Evolutionary conservation across 2,329 filamentous ascomycete genomes (phyloP).

Genomic region (Dothideomycetes sp.): DNA sequence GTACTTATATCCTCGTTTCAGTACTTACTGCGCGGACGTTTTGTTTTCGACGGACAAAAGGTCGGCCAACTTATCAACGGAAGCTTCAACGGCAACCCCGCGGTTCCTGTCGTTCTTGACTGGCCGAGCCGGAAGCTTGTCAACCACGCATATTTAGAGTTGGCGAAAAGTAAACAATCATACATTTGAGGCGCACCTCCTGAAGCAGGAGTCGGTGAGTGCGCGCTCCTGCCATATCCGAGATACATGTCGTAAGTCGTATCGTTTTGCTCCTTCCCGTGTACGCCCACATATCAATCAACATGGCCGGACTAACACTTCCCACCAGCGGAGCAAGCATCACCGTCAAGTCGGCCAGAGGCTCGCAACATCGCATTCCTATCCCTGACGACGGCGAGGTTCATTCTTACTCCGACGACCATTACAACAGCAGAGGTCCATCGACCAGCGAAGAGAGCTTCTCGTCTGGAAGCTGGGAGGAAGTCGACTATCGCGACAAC

Average conservation of each 20-base stretch:
- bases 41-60: too few relatives aligned
- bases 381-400: slow-evolving; percentile 2
- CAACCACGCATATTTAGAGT: background rate
- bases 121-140: too few relatives aligned
- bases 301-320: background rate
- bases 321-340: slow-evolving; percentile 4
- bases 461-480: slow-evolving; percentile 25
- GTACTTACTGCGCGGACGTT: too few relatives aligned
- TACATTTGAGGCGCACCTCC: background rate
- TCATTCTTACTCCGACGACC: background rate
- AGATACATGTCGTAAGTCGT: slow-evolving; percentile 14
- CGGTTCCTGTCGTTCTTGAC: too few relatives aligned
- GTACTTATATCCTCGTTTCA: too few relatives aligned
- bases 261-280: background rate
- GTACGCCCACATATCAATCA: too few relatives aligned
- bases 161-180: slow-evolving; percentile 3
- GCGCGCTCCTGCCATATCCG: background rate
- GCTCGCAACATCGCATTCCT: slow-evolving; percentile 4
- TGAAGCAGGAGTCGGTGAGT: background rate
- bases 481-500: slow-evolving; percentile 31
- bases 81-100: too few relatives aligned
- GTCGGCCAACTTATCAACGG: too few relatives aligned
- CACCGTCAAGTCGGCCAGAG: slow-evolving; percentile 9
- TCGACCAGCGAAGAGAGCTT: too few relatives aligned
- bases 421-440: too few relatives aligned